A percentile compares a stretch with the other conserved stretches of the same genome.
Evolutionary conservation across 345 rosid genomes (phyloP).

Genomic region (Citrus unshiu): DNA sequence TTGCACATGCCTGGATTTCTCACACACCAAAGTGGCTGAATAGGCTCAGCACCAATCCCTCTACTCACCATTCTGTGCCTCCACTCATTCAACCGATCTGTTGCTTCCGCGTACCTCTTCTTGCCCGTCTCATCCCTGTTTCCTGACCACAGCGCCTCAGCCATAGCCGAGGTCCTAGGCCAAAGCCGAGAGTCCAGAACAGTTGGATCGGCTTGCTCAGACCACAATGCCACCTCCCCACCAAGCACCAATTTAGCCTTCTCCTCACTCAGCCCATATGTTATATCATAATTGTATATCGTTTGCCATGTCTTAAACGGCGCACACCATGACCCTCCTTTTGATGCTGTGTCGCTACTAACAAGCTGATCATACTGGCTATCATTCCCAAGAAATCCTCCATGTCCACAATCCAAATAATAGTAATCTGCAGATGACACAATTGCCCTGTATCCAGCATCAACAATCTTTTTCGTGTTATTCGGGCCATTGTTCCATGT

Average conservation of each 20-base stretch:
- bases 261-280: constrained; percentile 56
- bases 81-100: constrained; percentile 77
- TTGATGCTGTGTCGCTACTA: background rate
- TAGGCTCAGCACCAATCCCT: constrained; percentile 80
- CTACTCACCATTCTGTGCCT: constrained; percentile 77
- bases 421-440: constrained; percentile 83
- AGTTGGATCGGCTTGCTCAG: constrained; percentile 79
- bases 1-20: constrained; percentile 87
- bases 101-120: constrained; percentile 67
- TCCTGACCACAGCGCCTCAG: constrained; percentile 86
- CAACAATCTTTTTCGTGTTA: constrained; percentile 61
- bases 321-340: constrained; percentile 79
- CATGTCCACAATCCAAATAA: constrained; percentile 87
- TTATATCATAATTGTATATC: constrained; percentile 77
- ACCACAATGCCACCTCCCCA: constrained; percentile 91
- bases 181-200: constrained; percentile 67
- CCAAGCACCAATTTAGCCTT: constrained; percentile 76
- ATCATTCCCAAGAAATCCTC: constrained; percentile 67
- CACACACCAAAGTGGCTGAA: constrained; percentile 87
- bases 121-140: constrained; percentile 58
- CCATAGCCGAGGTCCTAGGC: constrained; percentile 86
- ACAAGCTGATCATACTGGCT: constrained; percentile 52
- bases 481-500: constrained; percentile 77
- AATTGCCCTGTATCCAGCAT: constrained; percentile 71
- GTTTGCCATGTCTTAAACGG: constrained; percentile 93